Percentiles rank a stretch among this genome's conserved stretches.
phyloP scores from a whole-genome alignment of 805 yeast species.

The Candida adriatica region DNA sequence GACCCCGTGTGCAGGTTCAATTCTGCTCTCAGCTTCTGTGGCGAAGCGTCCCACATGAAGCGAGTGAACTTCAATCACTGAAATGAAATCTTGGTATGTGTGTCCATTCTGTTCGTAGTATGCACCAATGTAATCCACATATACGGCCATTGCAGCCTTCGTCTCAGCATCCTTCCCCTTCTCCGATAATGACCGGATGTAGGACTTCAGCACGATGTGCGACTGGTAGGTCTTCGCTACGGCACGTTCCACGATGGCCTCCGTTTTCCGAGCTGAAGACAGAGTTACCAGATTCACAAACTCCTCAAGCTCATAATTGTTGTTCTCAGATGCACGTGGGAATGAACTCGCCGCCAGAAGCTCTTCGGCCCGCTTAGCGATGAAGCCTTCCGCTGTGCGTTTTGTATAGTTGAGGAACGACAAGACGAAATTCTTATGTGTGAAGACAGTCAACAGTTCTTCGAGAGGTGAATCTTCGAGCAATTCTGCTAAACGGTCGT shows the following conservation, averaged over 20 bases:
- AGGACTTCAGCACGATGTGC: constrained; percentile 27
- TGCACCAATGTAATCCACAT: constrained; percentile 33
- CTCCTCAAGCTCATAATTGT: constrained; percentile 26
- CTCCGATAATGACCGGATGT: constrained; percentile 27
- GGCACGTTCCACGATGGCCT: constrained; percentile 25
- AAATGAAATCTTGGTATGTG: constrained; percentile 31
- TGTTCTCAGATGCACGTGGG: constrained; percentile 37
- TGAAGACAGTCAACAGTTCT: constrained; percentile 6
- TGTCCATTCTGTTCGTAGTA: constrained; percentile 29
- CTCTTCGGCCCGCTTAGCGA: constrained; percentile 6
- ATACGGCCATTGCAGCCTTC: constrained; percentile 33
- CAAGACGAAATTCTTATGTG: constrained; percentile 13
- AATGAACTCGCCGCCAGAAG: constrained; percentile 28
- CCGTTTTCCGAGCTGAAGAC: constrained; percentile 12
- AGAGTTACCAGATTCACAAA: constrained; percentile 24
- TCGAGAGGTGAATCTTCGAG: background rate
- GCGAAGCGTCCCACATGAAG: constrained; percentile 7
- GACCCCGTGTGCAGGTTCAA: background rate
- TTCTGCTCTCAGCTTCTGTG: background rate
- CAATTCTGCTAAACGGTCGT: constrained; percentile 4
- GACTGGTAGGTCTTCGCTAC: constrained; percentile 42
- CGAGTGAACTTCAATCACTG: constrained; percentile 15
- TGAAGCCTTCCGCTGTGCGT: constrained; percentile 9
- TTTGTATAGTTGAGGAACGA: constrained; percentile 8
- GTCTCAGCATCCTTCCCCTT: constrained; percentile 18